A percentile compares a stretch with the other conserved stretches of the same genome.
Conservation (phyloP, 768 basidiomycete species). For the Ephemerocybe angulata region DNA sequence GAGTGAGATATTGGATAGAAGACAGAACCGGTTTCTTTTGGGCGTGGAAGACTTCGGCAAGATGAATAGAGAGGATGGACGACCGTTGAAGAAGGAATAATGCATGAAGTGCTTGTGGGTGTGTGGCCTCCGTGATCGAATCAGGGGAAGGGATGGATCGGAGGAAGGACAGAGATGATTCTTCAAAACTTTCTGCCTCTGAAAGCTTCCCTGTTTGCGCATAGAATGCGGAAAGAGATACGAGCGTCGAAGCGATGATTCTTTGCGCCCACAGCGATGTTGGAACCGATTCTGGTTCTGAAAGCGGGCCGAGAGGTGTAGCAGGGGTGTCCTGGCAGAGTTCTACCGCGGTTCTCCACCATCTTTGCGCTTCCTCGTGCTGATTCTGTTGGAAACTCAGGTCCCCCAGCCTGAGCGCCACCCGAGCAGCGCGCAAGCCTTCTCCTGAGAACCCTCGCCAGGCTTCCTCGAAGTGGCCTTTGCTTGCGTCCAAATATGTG, state of each 20-base stretch:
- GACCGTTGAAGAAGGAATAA: constrained; percentile 70
- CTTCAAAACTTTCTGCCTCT: constrained; percentile 55
- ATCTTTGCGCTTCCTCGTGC: constrained; percentile 49
- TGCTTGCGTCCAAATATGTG: constrained; percentile 50
- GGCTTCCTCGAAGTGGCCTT: constrained; percentile 52
- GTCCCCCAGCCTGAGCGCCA: constrained; percentile 68
- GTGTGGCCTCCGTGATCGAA: constrained; percentile 39
- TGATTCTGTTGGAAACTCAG: constrained; percentile 55
- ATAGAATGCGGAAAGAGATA: constrained; percentile 71
- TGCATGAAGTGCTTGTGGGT: constrained; percentile 59
- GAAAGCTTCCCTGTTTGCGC: constrained; percentile 53
- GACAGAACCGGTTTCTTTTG: constrained; percentile 33
- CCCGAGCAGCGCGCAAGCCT: constrained; percentile 45
- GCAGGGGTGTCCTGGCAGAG: constrained; percentile 38
- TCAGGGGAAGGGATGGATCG: constrained; percentile 49
- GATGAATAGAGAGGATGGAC: constrained; percentile 68
- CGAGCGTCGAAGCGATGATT: constrained; percentile 53
- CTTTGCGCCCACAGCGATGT: constrained; percentile 63
- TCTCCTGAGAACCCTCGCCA: constrained; percentile 44
- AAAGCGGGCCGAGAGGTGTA: constrained; percentile 14
- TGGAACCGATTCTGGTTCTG: constrained; percentile 39
- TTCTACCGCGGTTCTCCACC: constrained; percentile 64
- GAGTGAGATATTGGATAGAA: constrained; percentile 53
- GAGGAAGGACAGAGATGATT: constrained; percentile 51
- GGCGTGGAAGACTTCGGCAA: constrained; percentile 68